Evolutionary conservation across 23 red algal species (phyloP).

Genomic region (Chondrus crispus): DNA sequence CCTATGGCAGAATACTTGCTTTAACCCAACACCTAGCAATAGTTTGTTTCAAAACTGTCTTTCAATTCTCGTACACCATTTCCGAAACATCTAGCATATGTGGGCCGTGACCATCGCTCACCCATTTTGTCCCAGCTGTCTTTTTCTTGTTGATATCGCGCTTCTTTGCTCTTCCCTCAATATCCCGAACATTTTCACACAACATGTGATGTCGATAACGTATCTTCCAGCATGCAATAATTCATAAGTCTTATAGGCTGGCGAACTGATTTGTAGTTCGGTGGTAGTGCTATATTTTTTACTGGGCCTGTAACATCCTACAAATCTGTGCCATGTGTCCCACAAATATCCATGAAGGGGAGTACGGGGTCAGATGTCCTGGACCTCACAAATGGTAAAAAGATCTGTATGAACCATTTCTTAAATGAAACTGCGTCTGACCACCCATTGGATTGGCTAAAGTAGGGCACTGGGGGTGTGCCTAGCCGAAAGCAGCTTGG

Average conservation of each 20-base stretch:
- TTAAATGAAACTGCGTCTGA: background rate
- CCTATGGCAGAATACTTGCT: too few species aligned
- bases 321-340: background rate
- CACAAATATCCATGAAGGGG: background rate
- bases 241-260: background rate
- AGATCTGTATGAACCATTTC: background rate
- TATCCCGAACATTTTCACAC: background rate
- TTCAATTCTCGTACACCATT: background rate
- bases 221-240: background rate
- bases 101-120: background rate
- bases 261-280: background rate
- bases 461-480: background rate
- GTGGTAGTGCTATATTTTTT: background rate
- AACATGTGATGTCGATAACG: background rate
- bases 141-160: background rate
- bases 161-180: background rate
- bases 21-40: too few species aligned
- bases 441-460: background rate
- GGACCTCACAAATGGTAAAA: background rate
- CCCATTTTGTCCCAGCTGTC: background rate
- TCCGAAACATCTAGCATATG: background rate
- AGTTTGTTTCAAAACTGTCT: too few species aligned
- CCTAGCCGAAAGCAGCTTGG: background rate
- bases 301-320: too few species aligned
- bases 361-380: background rate